Evolutionary conservation across 176 grass and related monocot species (phyloP), one percentile per base, ranked within the genome.

Genomic region (Urochloa ruziziensis): DNA sequence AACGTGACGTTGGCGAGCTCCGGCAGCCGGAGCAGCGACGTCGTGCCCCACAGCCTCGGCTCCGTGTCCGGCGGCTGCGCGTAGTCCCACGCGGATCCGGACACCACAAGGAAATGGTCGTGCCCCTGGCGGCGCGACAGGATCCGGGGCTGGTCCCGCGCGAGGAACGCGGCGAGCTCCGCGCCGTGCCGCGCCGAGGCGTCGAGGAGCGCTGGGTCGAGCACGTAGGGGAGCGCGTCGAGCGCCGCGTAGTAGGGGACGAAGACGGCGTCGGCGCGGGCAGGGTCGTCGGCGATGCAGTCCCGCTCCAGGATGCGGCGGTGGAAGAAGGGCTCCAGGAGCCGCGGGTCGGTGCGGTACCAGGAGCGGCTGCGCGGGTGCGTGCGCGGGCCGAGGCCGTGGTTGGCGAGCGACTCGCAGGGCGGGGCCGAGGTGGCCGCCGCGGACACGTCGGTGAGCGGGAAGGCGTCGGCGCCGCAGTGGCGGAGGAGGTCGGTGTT

Each of bases 161-260:
- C 82, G 60, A 98, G 49, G 86, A 91, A 90, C 7, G 78, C 49
- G 25, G 86, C 80, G 0, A 98, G 80, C 18, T 39, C 52, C 37
- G 7, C 54, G 67, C 94, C 91, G 42, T 94, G 94, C 3, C 75
- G 67, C 2, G 59, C 80, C 33, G 89, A 88, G 21, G 87, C 73
- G 73, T 94, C 79, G 52, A 84, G 88, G 28, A 77, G 42, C 0
- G 46, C 25, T 6, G 87, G 80, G 16, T 88, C 82, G 13, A 83
- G 92, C 1, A 95, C 82, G 67, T 77, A 98, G 15, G 93, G 93
- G 4, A 98, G 91, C 11, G 91, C 88, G 43, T 93, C 93, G 48
- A 98, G 87, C 1, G 80, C 84, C 7, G 91, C 91, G 80, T 94
- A 98, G 89, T 98, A 98, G 18, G 93, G 96, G 10, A 98, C 30